Conservation (phyloP, 2,329 filamentous ascomycete genomes). For the Cryphonectria nitschkei region DNA sequence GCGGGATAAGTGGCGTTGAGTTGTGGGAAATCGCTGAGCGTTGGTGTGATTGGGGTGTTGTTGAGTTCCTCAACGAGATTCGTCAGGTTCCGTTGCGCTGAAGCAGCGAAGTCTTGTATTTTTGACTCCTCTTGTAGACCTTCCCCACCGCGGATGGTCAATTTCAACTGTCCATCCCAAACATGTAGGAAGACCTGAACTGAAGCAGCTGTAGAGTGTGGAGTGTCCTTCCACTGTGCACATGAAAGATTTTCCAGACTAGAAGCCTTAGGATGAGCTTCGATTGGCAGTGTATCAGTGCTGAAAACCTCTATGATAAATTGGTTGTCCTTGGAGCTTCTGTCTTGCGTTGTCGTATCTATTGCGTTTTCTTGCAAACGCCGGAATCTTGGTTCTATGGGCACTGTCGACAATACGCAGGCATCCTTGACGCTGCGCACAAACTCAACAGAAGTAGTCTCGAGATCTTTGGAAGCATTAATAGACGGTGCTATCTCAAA, state of each 20-base stretch:
- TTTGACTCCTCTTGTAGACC: neutral
- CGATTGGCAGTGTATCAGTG: neutral
- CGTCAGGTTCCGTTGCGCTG: neutral
- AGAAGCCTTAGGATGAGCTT: neutral
- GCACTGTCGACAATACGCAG: neutral
- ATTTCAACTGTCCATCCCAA: neutral
- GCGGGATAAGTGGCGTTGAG: slow-evolving; percentile 32
- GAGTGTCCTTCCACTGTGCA: neutral
- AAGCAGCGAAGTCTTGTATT: neutral
- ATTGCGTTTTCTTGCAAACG: neutral
- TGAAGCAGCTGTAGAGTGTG: neutral
- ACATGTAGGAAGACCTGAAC: neutral
- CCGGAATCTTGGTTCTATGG: neutral
- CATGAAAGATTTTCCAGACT: neutral
- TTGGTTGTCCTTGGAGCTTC: neutral
- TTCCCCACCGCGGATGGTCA: neutral
- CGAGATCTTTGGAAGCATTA: neutral
- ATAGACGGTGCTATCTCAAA: neutral
- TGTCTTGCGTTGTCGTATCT: neutral
- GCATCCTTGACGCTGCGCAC: neutral
- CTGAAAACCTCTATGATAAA: neutral
- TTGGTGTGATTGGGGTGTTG: slow-evolving; percentile 28
- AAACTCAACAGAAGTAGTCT: neutral
- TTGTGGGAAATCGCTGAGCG: slow-evolving; percentile 34
- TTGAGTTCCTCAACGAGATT: neutral